These are phyloP conservation scores for Beauveria australis DNA, from an alignment of 2,329 filamentous ascomycete species.

Conservation along the genomic window DNA sequence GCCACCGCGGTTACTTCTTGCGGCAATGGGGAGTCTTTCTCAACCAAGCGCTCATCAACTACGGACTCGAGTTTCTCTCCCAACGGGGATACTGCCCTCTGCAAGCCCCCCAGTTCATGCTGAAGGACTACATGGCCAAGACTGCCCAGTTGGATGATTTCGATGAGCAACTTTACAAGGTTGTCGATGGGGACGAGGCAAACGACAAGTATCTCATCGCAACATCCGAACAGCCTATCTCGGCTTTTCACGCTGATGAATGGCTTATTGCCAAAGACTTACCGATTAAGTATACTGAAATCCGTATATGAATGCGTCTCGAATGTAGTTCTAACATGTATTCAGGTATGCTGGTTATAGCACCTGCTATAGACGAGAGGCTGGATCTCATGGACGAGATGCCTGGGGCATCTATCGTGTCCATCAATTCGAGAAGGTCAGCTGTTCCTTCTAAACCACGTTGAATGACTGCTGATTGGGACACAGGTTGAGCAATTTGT, in stretches of 20 bases:
- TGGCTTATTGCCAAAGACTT: constrained; percentile 82
- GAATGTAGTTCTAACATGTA: not conserved
- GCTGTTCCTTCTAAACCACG: not conserved
- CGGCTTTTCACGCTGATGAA: constrained; percentile 84
- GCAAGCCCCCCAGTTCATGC: constrained; percentile 89
- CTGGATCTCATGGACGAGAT: constrained; percentile 76
- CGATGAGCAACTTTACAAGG: constrained; percentile 97
- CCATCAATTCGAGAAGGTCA: constrained; percentile 91
- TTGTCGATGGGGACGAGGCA: constrained; percentile 76
- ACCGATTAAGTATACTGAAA: constrained; percentile 61
- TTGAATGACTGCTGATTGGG: not conserved
- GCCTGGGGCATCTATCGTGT: constrained; percentile 98
- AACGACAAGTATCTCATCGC: constrained; percentile 77
- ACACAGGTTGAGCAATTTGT: constrained; percentile 64
- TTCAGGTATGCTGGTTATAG: constrained; percentile 85
- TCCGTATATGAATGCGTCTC: not conserved
- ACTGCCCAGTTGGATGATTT: constrained; percentile 96
- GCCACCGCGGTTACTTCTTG: constrained; percentile 89
- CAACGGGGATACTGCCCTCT: constrained; percentile 73
- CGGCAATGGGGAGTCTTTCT: constrained; percentile 83
- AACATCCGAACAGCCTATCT: constrained; percentile 91
- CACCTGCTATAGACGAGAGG: constrained; percentile 93
- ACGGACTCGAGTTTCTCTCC: constrained; percentile 82
- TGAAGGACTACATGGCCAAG: constrained; percentile 93
- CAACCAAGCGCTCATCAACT: constrained; percentile 91